These are phyloP conservation scores for Aspergillus sp. DNA, from an alignment of 2,329 filamentous ascomycete species.

Conservation along the genomic window DNA sequence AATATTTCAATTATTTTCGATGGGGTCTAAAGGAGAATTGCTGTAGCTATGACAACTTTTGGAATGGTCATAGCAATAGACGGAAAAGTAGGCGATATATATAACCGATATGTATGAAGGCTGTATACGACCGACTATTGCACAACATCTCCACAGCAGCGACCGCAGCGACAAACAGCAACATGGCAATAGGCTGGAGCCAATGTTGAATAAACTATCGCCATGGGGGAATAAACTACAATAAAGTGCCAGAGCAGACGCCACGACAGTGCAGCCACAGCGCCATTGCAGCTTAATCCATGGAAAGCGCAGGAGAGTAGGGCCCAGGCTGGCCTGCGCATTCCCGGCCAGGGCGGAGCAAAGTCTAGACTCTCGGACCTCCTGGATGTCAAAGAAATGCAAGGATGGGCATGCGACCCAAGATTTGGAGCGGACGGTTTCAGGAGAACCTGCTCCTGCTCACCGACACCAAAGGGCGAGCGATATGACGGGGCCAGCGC, in stretches of 20 bases:
- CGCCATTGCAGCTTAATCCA: not conserved
- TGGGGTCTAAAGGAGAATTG: too few species aligned
- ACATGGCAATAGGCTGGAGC: not conserved
- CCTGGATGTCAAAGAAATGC: not conserved
- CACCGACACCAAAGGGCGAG: not conserved
- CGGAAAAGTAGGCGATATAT: too few species aligned
- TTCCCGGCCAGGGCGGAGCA: not conserved
- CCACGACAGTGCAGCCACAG: slow-evolving; percentile 1
- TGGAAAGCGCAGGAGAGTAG: not conserved
- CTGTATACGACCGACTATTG: too few species aligned
- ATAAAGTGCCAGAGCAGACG: not conserved
- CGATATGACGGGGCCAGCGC: not conserved
- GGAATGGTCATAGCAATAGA: too few species aligned
- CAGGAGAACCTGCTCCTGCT: not conserved
- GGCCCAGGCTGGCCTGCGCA: not conserved
- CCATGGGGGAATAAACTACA: not conserved
- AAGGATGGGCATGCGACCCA: not conserved
- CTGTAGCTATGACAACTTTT: too few species aligned
- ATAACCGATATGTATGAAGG: too few species aligned
- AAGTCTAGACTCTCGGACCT: not conserved
- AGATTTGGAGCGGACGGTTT: not conserved
- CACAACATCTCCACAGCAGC: too few species aligned
- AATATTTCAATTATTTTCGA: too few species aligned
- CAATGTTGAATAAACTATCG: slow-evolving; percentile 1
- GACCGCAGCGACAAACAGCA: too few species aligned